Percentiles rank a stretch among this genome's conserved stretches.
Conservation (phyloP, 176 grass and related monocot genomes). For the Carex myosuroides region DNA sequence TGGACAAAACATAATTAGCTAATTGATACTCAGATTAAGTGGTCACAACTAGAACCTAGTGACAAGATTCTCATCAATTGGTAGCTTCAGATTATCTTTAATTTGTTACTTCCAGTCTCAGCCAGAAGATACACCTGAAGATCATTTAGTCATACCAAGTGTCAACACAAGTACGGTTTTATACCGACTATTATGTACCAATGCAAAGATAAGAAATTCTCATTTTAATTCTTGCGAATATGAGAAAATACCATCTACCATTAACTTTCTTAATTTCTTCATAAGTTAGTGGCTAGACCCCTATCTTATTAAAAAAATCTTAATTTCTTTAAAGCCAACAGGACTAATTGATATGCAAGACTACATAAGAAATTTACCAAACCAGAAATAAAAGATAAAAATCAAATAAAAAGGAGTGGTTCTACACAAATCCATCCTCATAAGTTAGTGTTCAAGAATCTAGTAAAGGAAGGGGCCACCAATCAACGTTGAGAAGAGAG, state of each 20-base stretch:
- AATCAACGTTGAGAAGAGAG: too few species aligned
- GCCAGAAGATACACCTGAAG: slow-evolving; percentile 58
- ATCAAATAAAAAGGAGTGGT: neutral
- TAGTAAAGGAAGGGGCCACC: too few species aligned
- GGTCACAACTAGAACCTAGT: neutral
- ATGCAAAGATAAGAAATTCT: neutral
- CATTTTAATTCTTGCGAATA: neutral
- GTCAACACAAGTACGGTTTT: neutral
- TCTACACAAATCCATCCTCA: slow-evolving; percentile 62
- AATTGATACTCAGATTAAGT: neutral
- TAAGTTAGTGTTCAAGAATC: too few species aligned
- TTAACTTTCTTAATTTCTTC: too few species aligned
- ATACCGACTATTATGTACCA: neutral
- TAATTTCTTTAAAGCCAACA: neutral
- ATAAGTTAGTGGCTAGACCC: too few species aligned
- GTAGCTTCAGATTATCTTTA: slow-evolving; percentile 56
- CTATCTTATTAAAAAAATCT: neutral
- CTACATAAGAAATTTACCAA: neutral
- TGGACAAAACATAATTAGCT: neutral
- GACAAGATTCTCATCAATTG: slow-evolving; percentile 43
- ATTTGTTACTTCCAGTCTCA: slow-evolving; percentile 45
- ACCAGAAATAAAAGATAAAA: neutral
- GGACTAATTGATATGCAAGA: neutral
- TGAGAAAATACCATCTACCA: neutral
- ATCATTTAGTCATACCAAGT: neutral